Conservation (phyloP, 1,139 yeast genomes). For the Sugiyamaella japonica region DNA sequence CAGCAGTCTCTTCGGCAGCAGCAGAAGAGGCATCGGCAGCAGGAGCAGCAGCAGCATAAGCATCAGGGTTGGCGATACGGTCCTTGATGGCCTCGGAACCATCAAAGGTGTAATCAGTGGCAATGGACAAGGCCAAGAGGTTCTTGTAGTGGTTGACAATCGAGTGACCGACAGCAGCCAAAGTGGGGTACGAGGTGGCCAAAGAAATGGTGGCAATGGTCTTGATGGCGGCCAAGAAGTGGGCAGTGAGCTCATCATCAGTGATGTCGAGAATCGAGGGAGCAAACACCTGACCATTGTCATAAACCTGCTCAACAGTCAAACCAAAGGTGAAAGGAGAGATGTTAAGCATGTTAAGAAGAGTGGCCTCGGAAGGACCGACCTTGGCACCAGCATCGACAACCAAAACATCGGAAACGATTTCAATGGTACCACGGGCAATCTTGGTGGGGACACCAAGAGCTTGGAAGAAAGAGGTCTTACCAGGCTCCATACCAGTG, state of each 20-base stretch:
- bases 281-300: constrained; percentile 98
- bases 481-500: constrained; percentile 99
- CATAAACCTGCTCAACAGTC: constrained; percentile 95
- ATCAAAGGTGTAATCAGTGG: constrained; percentile 98
- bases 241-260: constrained; percentile 90
- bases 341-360: constrained; percentile 99
- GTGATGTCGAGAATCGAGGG: constrained; percentile 96
- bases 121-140: constrained; percentile 94
- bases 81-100: constrained; percentile 99
- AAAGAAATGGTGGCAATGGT: constrained; percentile 94
- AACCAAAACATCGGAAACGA: constrained; percentile 95
- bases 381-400: constrained; percentile 83
- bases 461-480: constrained; percentile 99
- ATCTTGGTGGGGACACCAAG: constrained; percentile 99
- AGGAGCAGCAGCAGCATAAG: constrained; percentile 98
- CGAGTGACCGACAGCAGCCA: constrained; percentile 99
- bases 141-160: constrained; percentile 99
- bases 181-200: constrained; percentile 99
- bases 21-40: constrained; percentile 66
- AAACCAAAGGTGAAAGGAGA: constrained; percentile 99
- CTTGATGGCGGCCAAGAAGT: constrained; percentile 90
- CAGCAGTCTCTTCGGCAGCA: constrained; percentile 67
- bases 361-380: constrained; percentile 99
- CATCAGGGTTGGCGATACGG: constrained; percentile 99
- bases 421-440: constrained; percentile 99